Conservation (phyloP, 1,284 basidiomycete species). For the Irpex sp. region DNA sequence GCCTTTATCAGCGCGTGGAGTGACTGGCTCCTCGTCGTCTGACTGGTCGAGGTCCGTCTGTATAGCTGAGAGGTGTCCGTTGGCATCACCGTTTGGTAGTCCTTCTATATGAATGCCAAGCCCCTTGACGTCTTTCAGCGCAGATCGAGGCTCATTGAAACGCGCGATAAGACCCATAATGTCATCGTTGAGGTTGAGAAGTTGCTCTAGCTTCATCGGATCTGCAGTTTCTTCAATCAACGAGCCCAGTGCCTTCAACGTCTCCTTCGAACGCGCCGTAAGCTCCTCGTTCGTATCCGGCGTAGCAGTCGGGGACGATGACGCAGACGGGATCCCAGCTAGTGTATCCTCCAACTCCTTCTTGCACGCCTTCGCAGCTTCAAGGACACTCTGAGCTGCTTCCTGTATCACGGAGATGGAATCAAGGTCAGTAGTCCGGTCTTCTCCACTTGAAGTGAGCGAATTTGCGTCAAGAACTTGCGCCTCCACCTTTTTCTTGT, state of each 20-base stretch:
- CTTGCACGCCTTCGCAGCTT: slow-evolving; percentile 44
- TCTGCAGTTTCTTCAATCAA: slow-evolving; percentile 61
- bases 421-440: slow-evolving; percentile 22
- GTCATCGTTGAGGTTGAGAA: slow-evolving; percentile 72
- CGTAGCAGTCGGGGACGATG: slow-evolving; percentile 24
- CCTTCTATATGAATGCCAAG: slow-evolving; percentile 39
- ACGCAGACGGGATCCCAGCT: slow-evolving; percentile 33
- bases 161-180: slow-evolving; percentile 51
- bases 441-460: slow-evolving; percentile 14
- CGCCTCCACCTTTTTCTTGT: slow-evolving; percentile 55
- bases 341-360: slow-evolving; percentile 46
- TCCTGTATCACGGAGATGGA: slow-evolving; percentile 33
- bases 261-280: slow-evolving; percentile 33
- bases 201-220: slow-evolving; percentile 53
- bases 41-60: slow-evolving; percentile 23
- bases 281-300: slow-evolving; percentile 26
- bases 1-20: slow-evolving; percentile 71
- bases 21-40: slow-evolving; percentile 43
- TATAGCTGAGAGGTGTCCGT: slow-evolving; percentile 3
- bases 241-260: slow-evolving; percentile 56
- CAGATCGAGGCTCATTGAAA: slow-evolving; percentile 32
- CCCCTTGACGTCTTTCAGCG: slow-evolving; percentile 37
- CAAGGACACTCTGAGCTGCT: slow-evolving; percentile 50
- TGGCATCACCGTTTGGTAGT: background rate
- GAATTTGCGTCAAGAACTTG: slow-evolving; percentile 18